Evolutionary conservation across 2,329 filamentous ascomycete species (phyloP), one percentile per base, ranked within the genome.

Genomic region (Aureobasidium sp.): DNA sequence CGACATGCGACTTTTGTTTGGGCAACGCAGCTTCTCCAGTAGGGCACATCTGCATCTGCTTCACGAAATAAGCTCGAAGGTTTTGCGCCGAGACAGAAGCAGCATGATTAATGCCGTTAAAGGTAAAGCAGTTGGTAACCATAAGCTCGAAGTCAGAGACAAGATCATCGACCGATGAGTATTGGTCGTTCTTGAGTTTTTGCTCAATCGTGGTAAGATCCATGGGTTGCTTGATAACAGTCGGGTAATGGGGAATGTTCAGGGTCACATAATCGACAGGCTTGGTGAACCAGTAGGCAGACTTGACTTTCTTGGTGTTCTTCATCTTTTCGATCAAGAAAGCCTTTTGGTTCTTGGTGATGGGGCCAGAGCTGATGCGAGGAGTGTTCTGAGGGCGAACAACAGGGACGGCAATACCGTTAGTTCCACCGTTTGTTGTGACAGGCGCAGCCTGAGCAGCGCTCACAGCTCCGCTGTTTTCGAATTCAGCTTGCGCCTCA

Each of bases 291-390:
- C 87, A 83, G 7, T 77, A 76, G 1, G 93, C 90, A 63, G 87
- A 85, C 72, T 93, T 91, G 50, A 90, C 92, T 75, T 96, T 94
- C 77, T 95, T 96, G 62, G 93, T 81, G 58, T 87, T 86, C 35
- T 85, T 87, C 57, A 93, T 77, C 35, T 86, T 81, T 64, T 85
- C 84, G 37, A 86, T 76, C 47, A 89, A 79, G 67, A 85, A 86
- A 58, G 82, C 83, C 62, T 79, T 80, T 67, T 89, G 85, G 59
- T 80, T 79, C 0, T 76, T 68, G 1, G 86, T 86, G 60, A 91
- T 82, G 1, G 77, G 72, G 52, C 78, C 66, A 11, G 69, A 75
- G 57, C 74, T 72, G 67, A 72, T 67, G 63, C 70, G 64, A 65
- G 65, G 68, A 69, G 66, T 42, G 66, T 53, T 54, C 66, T 60